Conservation (phyloP, 179 eudicot genomes). For the Beta macrorhiza region DNA sequence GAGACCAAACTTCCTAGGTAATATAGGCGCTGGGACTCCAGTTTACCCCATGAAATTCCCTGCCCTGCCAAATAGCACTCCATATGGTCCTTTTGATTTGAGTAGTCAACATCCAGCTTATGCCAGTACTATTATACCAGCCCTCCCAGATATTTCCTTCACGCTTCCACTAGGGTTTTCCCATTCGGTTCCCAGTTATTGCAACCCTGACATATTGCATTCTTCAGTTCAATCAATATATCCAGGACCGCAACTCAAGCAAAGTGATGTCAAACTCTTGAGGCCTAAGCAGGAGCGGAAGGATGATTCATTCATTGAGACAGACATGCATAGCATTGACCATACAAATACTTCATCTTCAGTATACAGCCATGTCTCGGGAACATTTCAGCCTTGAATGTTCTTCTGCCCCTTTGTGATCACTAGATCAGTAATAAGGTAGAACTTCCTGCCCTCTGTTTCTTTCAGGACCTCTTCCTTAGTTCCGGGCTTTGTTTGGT, state of each 20-base stretch:
- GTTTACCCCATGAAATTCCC: constrained; percentile 45
- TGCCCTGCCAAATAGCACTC: constrained; percentile 27
- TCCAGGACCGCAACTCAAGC: constrained; percentile 35
- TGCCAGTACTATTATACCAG: constrained; percentile 25
- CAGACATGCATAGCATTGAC: constrained; percentile 21
- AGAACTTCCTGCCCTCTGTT: constrained; percentile 1
- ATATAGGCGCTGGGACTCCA: constrained; percentile 36
- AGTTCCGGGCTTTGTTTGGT: neutral
- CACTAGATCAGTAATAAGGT: constrained; percentile 23
- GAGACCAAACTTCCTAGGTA: constrained; percentile 35
- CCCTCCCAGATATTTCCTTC: constrained; percentile 35
- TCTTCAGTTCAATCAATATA: constrained; percentile 35
- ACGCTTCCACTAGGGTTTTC: constrained; percentile 38
- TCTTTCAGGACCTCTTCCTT: neutral
- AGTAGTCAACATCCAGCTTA: constrained; percentile 25
- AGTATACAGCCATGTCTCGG: constrained; percentile 19
- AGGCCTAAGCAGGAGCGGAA: constrained; percentile 53
- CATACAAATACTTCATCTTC: constrained; percentile 31
- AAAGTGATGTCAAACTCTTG: constrained; percentile 34
- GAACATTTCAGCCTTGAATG: constrained; percentile 32
- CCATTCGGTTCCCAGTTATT: constrained; percentile 24
- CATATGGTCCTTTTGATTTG: constrained; percentile 34
- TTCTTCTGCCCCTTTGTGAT: neutral
- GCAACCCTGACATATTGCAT: constrained; percentile 25
- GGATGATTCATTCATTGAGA: constrained; percentile 32